phyloP scores from a whole-genome alignment of 2,329 filamentous ascomycete genomes.

The Aspergillus spinulosporus region DNA sequence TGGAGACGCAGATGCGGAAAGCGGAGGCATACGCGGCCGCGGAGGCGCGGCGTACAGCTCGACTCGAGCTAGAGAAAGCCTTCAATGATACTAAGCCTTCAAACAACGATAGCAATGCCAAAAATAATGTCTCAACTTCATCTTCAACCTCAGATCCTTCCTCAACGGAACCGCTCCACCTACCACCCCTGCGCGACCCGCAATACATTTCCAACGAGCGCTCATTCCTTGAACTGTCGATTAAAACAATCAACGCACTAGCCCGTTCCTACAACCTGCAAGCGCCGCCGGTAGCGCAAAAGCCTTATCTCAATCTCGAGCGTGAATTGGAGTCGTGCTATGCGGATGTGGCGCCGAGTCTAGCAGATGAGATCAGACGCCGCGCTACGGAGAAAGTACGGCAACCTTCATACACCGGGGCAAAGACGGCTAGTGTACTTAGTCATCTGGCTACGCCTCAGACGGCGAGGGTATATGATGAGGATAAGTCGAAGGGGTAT shows the following conservation, averaged over 20 bases:
- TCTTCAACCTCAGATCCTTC: slow-evolving; percentile 11
- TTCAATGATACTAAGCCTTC: slow-evolving; percentile 20
- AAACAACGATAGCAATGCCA: slow-evolving; percentile 13
- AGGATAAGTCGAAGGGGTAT: slow-evolving; percentile 68
- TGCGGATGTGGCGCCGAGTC: slow-evolving; percentile 76
- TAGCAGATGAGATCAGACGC: slow-evolving; percentile 71
- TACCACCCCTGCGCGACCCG: slow-evolving; percentile 72
- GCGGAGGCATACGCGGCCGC: slow-evolving; percentile 75
- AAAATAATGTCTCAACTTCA: slow-evolving; percentile 3
- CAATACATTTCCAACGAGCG: slow-evolving; percentile 72
- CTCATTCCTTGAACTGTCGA: slow-evolving; percentile 72
- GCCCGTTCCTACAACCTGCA: slow-evolving; percentile 91
- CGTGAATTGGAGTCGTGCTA: slow-evolving; percentile 80
- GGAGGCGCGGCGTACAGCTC: slow-evolving; percentile 53
- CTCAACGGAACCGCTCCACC: slow-evolving; percentile 27
- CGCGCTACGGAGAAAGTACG: slow-evolving; percentile 57
- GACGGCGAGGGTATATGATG: slow-evolving; percentile 68
- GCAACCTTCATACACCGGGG: slow-evolving; percentile 33
- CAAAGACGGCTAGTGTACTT: slow-evolving; percentile 55
- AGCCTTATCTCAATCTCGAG: slow-evolving; percentile 82
- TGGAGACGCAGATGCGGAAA: slow-evolving; percentile 69
- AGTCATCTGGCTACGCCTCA: slow-evolving; percentile 56
- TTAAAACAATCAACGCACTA: slow-evolving; percentile 75
- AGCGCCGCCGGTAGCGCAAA: slow-evolving; percentile 88
- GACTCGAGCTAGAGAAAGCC: slow-evolving; percentile 27